Percentiles rank a stretch among this genome's conserved stretches.
phyloP scores from a whole-genome alignment of 2,329 filamentous ascomycete species.

The Cercospora zeae-maydis region DNA sequence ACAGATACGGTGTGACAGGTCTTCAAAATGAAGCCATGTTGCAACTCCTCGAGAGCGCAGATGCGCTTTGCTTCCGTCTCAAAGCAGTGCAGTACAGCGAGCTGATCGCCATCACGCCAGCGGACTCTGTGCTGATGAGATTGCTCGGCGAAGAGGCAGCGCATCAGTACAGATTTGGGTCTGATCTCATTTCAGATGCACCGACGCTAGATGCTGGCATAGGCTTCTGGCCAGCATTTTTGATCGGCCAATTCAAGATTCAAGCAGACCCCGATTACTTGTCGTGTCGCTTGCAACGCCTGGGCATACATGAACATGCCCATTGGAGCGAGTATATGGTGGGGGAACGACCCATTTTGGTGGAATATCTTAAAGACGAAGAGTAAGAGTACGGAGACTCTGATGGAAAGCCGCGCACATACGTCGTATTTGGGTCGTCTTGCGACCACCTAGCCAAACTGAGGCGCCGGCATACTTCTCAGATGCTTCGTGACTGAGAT shows the following conservation, averaged over 20 bases:
- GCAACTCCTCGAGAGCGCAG: not conserved
- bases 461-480: too few species aligned
- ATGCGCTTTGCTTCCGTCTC: not conserved
- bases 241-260: not conserved
- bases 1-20: constrained; percentile 11
- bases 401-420: too few species aligned
- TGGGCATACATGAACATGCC: not conserved
- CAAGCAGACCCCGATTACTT: not conserved
- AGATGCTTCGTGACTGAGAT: too few species aligned
- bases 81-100: not conserved
- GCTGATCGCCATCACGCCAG: not conserved
- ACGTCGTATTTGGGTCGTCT: too few species aligned
- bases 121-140: not conserved
- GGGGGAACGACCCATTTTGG: not conserved
- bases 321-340: constrained; percentile 4
- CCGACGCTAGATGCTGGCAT: not conserved
- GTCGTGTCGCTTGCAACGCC: not conserved
- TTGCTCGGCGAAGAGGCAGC: not conserved
- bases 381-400: too few species aligned
- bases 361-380: not conserved
- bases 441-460: too few species aligned
- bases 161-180: not conserved
- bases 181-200: not conserved
- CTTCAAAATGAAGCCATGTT: constrained; percentile 12
- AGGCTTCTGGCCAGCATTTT: not conserved